A percentile compares a stretch with the other conserved stretches of the same genome.
Conservation (phyloP, 768 basidiomycete genomes). For the Tephrocybe rancida region DNA sequence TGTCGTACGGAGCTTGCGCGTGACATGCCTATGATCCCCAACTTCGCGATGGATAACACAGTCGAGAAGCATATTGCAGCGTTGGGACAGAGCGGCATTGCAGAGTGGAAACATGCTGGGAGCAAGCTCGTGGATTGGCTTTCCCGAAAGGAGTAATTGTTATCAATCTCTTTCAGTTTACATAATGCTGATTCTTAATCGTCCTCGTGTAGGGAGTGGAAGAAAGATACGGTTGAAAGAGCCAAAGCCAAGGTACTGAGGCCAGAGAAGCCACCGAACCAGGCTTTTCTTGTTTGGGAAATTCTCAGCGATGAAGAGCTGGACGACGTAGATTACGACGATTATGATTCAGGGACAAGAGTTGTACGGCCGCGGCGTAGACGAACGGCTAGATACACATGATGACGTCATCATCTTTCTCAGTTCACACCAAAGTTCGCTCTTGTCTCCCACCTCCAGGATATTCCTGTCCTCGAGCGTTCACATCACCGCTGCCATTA, state of each 20-base stretch:
- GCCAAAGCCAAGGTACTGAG: slow-evolving; percentile 16
- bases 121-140: slow-evolving; percentile 51
- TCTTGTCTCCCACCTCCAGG: not conserved
- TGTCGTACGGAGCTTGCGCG: slow-evolving; percentile 54
- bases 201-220: slow-evolving; percentile 37
- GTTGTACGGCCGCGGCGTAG: slow-evolving; percentile 4
- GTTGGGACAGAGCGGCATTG: slow-evolving; percentile 40
- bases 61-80: slow-evolving; percentile 64
- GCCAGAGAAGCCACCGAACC: slow-evolving; percentile 1
- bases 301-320: slow-evolving; percentile 4
- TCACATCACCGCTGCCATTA: not conserved
- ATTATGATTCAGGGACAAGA: not conserved
- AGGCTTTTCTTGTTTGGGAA: slow-evolving; percentile 2
- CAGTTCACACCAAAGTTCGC: not conserved
- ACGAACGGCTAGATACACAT: not conserved
- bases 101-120: slow-evolving; percentile 58
- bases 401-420: slow-evolving; percentile 12
- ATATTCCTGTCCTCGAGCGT: slow-evolving; percentile 3
- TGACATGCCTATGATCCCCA: slow-evolving; percentile 57
- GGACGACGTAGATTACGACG: not conserved
- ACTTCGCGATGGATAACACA: slow-evolving; percentile 60
- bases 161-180: not conserved
- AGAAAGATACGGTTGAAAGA: slow-evolving; percentile 28
- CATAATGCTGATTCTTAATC: not conserved
- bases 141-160: slow-evolving; percentile 53